Conservation (phyloP, 352 stramenopile genomes). For the Globisporangium uncinulatum region DNA sequence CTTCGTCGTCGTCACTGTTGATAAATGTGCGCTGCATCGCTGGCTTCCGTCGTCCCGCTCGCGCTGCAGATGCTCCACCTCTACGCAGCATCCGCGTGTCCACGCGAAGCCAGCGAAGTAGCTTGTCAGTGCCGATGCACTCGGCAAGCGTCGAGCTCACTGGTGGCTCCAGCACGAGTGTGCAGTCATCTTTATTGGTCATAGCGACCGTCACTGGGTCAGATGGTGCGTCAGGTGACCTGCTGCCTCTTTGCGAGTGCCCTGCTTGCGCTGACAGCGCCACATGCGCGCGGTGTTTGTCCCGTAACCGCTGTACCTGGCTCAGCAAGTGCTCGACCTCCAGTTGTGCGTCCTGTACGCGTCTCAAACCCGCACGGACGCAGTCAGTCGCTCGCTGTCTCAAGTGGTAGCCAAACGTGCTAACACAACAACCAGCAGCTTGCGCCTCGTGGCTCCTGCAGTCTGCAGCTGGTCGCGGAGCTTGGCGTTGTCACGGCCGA, state of each 20-base stretch:
- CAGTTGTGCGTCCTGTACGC: conserved; percentile 6
- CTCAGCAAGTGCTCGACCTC: conserved; percentile 5
- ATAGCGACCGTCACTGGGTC: neutral
- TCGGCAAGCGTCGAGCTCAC: conserved; percentile 13
- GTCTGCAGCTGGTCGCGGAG: conserved; percentile 18
- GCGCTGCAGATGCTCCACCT: neutral
- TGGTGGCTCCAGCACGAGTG: conserved; percentile 8
- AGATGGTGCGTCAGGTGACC: neutral
- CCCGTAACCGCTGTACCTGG: neutral
- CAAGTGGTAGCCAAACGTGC: too few species aligned
- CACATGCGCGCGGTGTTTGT: neutral
- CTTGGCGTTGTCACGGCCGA: conserved; percentile 20
- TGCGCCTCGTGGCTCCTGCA: conserved; percentile 11
- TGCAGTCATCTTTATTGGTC: neutral
- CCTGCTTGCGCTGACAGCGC: neutral
- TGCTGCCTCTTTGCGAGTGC: neutral
- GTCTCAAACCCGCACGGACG: neutral
- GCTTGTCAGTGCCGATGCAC: conserved; percentile 25
- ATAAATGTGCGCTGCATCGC: conserved; percentile 14
- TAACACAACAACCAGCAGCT: conserved; percentile 9
- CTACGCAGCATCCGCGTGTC: conserved; percentile 13
- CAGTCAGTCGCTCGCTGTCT: neutral
- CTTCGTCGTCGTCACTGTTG: conserved; percentile 14
- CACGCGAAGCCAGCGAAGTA: conserved; percentile 25
- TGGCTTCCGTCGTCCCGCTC: neutral